These are phyloP conservation scores for Coniosporium tulheliwenetii DNA, from an alignment of 2,329 filamentous ascomycete species.

Conservation along the genomic window DNA sequence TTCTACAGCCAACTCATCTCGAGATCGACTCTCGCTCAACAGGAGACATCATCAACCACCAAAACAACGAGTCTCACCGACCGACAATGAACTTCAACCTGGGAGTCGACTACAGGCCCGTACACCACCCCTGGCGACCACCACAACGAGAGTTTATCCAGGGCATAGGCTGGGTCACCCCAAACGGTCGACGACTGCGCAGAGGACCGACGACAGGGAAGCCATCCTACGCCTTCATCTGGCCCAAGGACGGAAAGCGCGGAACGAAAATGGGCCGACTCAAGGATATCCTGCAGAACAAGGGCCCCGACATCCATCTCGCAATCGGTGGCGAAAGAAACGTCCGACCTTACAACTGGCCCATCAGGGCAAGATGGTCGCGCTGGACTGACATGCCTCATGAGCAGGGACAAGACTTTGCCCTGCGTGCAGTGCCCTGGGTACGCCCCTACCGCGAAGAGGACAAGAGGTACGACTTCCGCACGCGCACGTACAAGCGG, in stretches of 20 bases:
- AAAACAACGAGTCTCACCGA: too few relatives aligned
- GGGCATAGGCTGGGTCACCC: too few relatives aligned
- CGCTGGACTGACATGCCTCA: conserved; percentile 13
- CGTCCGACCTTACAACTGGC: conserved; percentile 21
- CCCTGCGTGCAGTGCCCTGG: background rate
- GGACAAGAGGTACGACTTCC: conserved; percentile 18
- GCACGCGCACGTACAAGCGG: conserved; percentile 15
- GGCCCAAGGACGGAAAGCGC: conserved; percentile 27
- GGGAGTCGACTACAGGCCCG: too few relatives aligned
- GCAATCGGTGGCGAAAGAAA: conserved; percentile 19
- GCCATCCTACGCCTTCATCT: conserved; percentile 25
- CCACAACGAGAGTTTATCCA: too few relatives aligned
- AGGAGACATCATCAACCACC: too few relatives aligned
- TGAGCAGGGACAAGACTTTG: background rate
- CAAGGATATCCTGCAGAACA: conserved; percentile 24
- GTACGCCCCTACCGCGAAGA: conserved; percentile 2
- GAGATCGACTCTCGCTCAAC: too few relatives aligned
- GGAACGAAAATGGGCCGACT: conserved; percentile 19
- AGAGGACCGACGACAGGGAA: conserved; percentile 5
- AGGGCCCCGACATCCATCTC: conserved; percentile 31
- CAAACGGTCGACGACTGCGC: too few relatives aligned
- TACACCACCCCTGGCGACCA: too few relatives aligned
- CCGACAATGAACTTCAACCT: too few relatives aligned
- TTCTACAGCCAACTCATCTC: too few relatives aligned
- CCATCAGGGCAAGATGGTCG: conserved; percentile 19